Evolutionary conservation across 768 basidiomycete species (phyloP), one percentile per base, ranked within the genome.

Genomic region (Boletus tomentosulus): DNA sequence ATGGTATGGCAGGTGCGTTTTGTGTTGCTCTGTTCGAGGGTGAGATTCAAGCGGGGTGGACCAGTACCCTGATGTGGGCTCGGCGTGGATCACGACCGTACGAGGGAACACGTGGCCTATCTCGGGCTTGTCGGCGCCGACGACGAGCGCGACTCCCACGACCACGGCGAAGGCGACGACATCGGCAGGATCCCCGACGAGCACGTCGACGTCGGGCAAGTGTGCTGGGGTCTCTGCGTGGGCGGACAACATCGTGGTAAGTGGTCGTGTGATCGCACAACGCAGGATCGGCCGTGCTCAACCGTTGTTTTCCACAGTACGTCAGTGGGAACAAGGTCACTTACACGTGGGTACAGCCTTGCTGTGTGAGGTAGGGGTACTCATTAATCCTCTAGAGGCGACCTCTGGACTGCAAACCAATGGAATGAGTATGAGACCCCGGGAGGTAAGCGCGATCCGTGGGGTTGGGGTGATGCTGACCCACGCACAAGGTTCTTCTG

Each of bases 331-430:
- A 61, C 16, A 39, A 73, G 43, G 80, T 75, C 16, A 70, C 71
- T 4, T 79, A 74, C 59, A 59, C 57, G 77, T 78, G 57, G 52
- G 74, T 55, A 19, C 35, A 4, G 22, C 39, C 11, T 3, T 24
- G 12, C 6, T 8, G 10, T 22, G 28, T 39, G 37, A 15, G 31
- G 46, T 19, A 4, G 31, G 31, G 31, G 11, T 31, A 16, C 49
- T 56, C 38, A 61, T 27, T 1, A 1, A 31, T 37, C 11, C 31
- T 41, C 9, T 39, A 78, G 79, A 47, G 76, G 79, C 3, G 67
- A 75, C 57, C 67, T 79, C 24, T 81, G 79, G 79, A 74, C 71
- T 15, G 78, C 78, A 10, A 73, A 71, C 54, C 76, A 72, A 65
- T 81, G 80, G 80, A 70, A 69, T 19, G 55, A 78, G 53, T 66